Percentiles rank a stretch among this genome's conserved stretches.
phyloP scores from a whole-genome alignment of 495 filamentous ascomycete species.

The Thermochaetoides thermophila region DNA sequence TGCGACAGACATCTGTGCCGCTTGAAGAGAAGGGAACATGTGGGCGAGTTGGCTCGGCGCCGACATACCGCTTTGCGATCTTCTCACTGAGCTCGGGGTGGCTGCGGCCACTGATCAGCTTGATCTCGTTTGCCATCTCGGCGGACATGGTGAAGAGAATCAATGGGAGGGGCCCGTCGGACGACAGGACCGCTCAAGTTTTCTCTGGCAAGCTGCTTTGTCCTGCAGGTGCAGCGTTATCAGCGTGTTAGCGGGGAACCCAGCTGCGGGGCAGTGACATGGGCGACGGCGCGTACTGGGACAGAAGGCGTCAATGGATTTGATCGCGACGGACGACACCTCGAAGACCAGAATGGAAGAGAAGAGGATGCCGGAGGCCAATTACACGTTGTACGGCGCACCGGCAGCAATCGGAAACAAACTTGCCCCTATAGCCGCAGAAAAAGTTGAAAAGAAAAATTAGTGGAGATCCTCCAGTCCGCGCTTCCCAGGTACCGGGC shows the following conservation, averaged over 20 bases:
- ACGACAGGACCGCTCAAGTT: constrained; percentile 9
- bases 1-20: too few relatives aligned
- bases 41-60: too few relatives aligned
- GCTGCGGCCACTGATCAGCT: constrained; percentile 88
- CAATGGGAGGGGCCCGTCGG: constrained; percentile 7
- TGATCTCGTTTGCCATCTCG: constrained; percentile 73
- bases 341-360: neutral
- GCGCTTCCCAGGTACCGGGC: constrained; percentile 9
- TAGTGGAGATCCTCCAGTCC: constrained; percentile 15
- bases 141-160: constrained; percentile 22
- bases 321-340: neutral
- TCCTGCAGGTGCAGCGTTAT: too few relatives aligned
- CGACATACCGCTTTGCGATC: constrained; percentile 72
- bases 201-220: constrained; percentile 7
- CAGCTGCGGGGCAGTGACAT: constrained; percentile 9
- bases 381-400: constrained; percentile 1
- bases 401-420: constrained; percentile 3
- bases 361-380: neutral
- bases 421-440: constrained; percentile 9
- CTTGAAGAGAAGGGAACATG: too few relatives aligned
- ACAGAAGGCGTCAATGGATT: neutral
- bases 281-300: constrained; percentile 4
- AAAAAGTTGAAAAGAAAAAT: constrained; percentile 22
- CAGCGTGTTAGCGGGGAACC: constrained; percentile 20
- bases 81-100: constrained; percentile 80